Percentiles rank a stretch among this genome's conserved stretches.
Conservation (phyloP, 352 stramenopile genomes). For the Thalassiosira exigua region DNA sequence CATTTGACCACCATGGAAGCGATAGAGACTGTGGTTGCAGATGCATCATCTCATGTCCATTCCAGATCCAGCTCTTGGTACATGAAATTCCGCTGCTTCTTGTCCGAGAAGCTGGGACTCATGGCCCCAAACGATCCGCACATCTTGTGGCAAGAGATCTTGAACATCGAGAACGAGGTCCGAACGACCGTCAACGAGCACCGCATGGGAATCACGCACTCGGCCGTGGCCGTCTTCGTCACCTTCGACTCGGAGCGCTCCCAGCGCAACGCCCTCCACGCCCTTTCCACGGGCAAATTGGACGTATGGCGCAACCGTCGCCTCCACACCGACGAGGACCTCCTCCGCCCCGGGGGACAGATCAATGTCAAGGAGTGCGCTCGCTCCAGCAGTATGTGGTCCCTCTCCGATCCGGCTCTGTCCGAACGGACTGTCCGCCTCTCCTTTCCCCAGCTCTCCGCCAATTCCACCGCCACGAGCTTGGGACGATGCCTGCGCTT, state of each 20-base stretch:
- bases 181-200: too few species aligned
- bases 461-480: not conserved
- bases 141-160: not conserved
- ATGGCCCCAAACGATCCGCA: conserved; percentile 1
- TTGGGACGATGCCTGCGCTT: not conserved
- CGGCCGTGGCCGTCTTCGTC: conserved; percentile 61
- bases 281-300: conserved; percentile 16
- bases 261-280: conserved; percentile 52
- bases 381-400: not conserved
- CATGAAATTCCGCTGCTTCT: not conserved
- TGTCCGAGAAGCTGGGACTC: not conserved
- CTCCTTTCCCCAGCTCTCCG: not conserved
- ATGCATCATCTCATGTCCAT: not conserved
- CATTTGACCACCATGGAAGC: not conserved
- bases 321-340: not conserved
- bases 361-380: not conserved
- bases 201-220: conserved; percentile 5
- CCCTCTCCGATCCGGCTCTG: not conserved
- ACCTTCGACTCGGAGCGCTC: conserved; percentile 73
- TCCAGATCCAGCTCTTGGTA: conserved; percentile 2
- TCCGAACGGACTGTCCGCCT: not conserved
- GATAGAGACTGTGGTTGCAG: not conserved
- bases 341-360: not conserved
- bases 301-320: conserved; percentile 6
- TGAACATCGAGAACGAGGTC: conserved; percentile 13